phyloP scores from a whole-genome alignment of 2,329 filamentous ascomycete genomes.

The Botrytis fragariae region DNA sequence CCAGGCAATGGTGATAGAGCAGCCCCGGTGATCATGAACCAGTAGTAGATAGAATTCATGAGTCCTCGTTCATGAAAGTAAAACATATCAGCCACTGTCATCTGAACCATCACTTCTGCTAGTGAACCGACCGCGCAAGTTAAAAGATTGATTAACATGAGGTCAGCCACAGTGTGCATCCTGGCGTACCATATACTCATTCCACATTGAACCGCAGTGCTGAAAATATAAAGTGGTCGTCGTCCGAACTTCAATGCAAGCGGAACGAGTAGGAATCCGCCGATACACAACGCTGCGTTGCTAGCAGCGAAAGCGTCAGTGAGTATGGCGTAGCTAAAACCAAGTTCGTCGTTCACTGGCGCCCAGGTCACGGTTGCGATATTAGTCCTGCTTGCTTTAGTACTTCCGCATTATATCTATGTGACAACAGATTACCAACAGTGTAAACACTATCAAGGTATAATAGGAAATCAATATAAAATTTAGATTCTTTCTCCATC shows the following conservation, averaged over 20 bases:
- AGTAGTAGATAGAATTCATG: not conserved
- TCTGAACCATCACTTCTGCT: not conserved
- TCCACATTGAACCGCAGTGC: not conserved
- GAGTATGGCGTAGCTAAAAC: not conserved
- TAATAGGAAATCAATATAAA: not conserved
- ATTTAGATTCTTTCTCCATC: not conserved
- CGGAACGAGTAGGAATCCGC: not conserved
- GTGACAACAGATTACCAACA: not conserved
- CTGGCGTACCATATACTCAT: not conserved
- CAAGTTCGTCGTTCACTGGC: not conserved
- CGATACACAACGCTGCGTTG: not conserved
- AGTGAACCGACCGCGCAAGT: not conserved
- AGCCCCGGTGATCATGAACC: not conserved
- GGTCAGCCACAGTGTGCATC: not conserved
- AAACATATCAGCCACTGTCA: not conserved
- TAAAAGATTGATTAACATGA: not conserved
- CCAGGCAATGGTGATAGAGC: not conserved
- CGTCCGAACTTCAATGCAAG: not conserved
- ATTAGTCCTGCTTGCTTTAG: not conserved
- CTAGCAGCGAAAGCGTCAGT: not conserved
- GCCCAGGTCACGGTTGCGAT: not conserved
- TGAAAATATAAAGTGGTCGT: not conserved
- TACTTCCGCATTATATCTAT: not conserved
- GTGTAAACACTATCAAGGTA: not conserved
- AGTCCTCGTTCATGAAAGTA: not conserved